Percentiles rank a stretch among this genome's conserved stretches.
Conservation (phyloP, 306 rosid genomes). For the Cicer pinnatifidum region DNA sequence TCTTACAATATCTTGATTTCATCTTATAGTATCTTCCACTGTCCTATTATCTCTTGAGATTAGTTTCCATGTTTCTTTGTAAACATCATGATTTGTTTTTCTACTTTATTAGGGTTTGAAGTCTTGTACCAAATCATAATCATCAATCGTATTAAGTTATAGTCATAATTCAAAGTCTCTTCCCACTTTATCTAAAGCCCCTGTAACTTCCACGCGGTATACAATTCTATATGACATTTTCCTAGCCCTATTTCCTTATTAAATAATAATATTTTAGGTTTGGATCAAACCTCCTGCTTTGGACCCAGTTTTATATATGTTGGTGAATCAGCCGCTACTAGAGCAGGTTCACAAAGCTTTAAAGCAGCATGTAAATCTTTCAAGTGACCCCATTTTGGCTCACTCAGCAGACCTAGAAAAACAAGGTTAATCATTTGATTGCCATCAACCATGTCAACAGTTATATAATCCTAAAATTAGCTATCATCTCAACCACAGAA, state of each 20-base stretch:
- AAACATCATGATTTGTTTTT: background rate
- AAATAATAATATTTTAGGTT: conserved; percentile 28
- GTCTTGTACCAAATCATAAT: background rate
- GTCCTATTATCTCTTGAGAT: conserved; percentile 2
- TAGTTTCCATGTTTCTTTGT: background rate
- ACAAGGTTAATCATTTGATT: conserved; percentile 21
- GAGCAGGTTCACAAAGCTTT: conserved; percentile 93
- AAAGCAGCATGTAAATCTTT: conserved; percentile 92
- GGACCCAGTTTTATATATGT: conserved; percentile 82
- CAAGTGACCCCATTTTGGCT: conserved; percentile 99
- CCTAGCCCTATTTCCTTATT: background rate
- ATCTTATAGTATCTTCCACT: background rate
- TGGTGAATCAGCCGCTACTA: conserved; percentile 79
- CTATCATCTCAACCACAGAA: conserved; percentile 29
- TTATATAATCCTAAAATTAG: conserved; percentile 34
- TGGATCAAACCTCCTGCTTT: conserved; percentile 83
- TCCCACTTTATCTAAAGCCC: conserved; percentile 1
- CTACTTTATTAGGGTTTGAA: conserved; percentile 7
- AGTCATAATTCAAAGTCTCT: background rate
- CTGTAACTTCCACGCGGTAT: background rate
- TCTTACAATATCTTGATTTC: too few species aligned
- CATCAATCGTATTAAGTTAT: conserved; percentile 19
- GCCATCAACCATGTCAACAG: conserved; percentile 37
- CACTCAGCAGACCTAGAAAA: conserved; percentile 72
- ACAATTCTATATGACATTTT: background rate